Evolutionary conservation across 2,329 filamentous ascomycete species (phyloP).

Genomic region (Claviceps digitariae): DNA sequence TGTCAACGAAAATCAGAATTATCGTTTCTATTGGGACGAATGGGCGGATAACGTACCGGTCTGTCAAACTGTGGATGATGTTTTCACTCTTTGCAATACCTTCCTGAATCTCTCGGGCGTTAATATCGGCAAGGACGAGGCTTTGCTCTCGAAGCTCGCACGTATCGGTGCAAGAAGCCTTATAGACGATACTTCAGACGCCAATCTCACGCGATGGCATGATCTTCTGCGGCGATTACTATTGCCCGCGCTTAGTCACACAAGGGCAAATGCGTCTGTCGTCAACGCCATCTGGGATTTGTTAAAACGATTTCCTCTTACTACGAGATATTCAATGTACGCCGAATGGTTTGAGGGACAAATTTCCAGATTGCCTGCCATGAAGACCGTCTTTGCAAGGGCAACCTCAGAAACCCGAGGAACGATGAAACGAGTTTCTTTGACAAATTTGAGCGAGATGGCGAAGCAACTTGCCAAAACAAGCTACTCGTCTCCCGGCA

Average conservation of each 20-base stretch:
- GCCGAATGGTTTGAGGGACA: conserved; percentile 81
- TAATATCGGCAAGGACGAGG: conserved; percentile 74
- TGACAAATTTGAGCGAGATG: conserved; percentile 76
- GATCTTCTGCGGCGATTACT: conserved; percentile 71
- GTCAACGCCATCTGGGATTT: conserved; percentile 81
- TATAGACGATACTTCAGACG: conserved; percentile 50
- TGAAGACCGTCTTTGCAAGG: conserved; percentile 64
- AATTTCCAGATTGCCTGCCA: conserved; percentile 61
- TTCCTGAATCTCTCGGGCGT: conserved; percentile 77
- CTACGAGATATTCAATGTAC: conserved; percentile 75
- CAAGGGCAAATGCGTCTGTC: conserved; percentile 67
- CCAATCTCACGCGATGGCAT: conserved; percentile 68
- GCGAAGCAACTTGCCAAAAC: conserved; percentile 81
- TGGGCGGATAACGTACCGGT: conserved; percentile 90
- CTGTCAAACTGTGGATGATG: conserved; percentile 80
- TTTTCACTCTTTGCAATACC: conserved; percentile 75
- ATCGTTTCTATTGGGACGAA: conserved; percentile 94
- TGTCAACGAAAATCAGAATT: conserved; percentile 61
- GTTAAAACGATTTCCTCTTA: conserved; percentile 62
- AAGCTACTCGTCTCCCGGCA: conserved; percentile 78
- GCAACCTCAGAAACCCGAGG: conserved; percentile 69
- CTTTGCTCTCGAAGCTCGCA: conserved; percentile 68
- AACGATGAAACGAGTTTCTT: conserved; percentile 77
- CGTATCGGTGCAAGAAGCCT: conserved; percentile 72
- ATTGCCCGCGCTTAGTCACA: conserved; percentile 79